phyloP scores from a whole-genome alignment of 2,329 filamentous ascomycete species.

The Ramularia endophylla region DNA sequence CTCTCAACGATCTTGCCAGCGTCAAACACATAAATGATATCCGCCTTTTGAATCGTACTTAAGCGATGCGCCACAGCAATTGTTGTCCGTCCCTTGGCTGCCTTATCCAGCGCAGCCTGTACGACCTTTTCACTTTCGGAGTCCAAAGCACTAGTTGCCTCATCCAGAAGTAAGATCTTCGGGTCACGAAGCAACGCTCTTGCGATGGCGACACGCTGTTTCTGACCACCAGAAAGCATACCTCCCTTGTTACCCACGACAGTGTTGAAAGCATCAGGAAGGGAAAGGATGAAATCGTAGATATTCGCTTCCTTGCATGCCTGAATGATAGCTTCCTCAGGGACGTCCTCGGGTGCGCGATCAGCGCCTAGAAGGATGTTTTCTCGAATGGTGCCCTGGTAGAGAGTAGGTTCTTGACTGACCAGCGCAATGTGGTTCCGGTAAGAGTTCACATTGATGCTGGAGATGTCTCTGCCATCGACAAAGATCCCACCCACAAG shows the following conservation, averaged over 20 bases:
- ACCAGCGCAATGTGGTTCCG: constrained; percentile 79
- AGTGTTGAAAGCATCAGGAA: constrained; percentile 52
- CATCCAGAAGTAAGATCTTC: constrained; percentile 76
- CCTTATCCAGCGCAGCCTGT: constrained; percentile 73
- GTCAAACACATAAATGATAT: constrained; percentile 96
- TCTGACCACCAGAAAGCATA: constrained; percentile 84
- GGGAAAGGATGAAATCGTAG: constrained; percentile 81
- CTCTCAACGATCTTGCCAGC: constrained; percentile 78
- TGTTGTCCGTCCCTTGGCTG: constrained; percentile 66
- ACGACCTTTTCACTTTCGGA: constrained; percentile 74
- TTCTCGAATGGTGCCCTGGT: constrained; percentile 84
- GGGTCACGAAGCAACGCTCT: constrained; percentile 86
- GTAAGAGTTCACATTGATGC: constrained; percentile 79
- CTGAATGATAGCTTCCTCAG: constrained; percentile 66
- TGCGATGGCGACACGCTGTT: constrained; percentile 90
- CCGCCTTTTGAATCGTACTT: constrained; percentile 89
- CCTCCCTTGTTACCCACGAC: constrained; percentile 77
- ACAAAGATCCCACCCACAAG: constrained; percentile 72
- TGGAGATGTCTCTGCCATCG: constrained; percentile 75
- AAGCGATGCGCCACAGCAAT: constrained; percentile 92
- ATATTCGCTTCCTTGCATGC: constrained; percentile 90
- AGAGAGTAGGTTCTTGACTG: constrained; percentile 89
- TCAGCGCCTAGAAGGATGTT: constrained; percentile 79
- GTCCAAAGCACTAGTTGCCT: constrained; percentile 64
- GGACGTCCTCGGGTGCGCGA: constrained; percentile 50